phyloP scores from a whole-genome alignment of 768 basidiomycete genomes.

The Kwoniella dendrophila region DNA sequence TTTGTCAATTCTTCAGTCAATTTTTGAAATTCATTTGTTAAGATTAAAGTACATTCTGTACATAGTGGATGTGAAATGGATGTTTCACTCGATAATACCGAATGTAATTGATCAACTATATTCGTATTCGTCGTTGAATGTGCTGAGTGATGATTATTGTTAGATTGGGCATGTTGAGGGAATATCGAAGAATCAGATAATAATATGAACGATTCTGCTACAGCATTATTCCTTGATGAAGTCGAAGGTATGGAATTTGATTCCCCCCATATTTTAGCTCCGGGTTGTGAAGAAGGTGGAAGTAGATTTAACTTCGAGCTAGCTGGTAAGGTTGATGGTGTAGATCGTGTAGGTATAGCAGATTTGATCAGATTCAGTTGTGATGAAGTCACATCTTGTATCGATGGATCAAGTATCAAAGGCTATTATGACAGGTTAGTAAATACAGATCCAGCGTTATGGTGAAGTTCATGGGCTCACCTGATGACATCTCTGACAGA shows the following conservation, averaged over 20 bases:
- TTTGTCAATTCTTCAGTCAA: constrained; percentile 87
- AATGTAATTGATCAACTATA: constrained; percentile 44
- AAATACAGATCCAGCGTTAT: neutral
- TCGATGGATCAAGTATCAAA: constrained; percentile 88
- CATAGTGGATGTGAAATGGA: constrained; percentile 88
- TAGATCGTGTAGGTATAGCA: constrained; percentile 61
- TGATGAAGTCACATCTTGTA: constrained; percentile 80
- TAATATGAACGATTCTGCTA: constrained; percentile 43
- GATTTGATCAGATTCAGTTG: constrained; percentile 84
- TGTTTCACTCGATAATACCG: constrained; percentile 52
- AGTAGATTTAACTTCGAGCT: constrained; percentile 52
- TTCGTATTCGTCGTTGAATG: constrained; percentile 8
- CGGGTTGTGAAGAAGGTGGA: constrained; percentile 57
- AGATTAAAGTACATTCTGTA: constrained; percentile 84
- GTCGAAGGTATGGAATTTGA: constrained; percentile 15
- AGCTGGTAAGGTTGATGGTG: constrained; percentile 53
- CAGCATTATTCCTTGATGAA: constrained; percentile 4
- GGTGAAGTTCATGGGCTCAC: constrained; percentile 22
- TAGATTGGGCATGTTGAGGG: constrained; percentile 64
- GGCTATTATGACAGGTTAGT: constrained; percentile 60
- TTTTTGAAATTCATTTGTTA: constrained; percentile 72
- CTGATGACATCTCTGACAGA: constrained; percentile 48
- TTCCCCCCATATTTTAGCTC: constrained; percentile 38
- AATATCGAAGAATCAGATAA: constrained; percentile 52
- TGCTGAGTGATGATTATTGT: constrained; percentile 4